phyloP scores from a whole-genome alignment of 208 protist genomes.

The Crithidia thermophila region DNA sequence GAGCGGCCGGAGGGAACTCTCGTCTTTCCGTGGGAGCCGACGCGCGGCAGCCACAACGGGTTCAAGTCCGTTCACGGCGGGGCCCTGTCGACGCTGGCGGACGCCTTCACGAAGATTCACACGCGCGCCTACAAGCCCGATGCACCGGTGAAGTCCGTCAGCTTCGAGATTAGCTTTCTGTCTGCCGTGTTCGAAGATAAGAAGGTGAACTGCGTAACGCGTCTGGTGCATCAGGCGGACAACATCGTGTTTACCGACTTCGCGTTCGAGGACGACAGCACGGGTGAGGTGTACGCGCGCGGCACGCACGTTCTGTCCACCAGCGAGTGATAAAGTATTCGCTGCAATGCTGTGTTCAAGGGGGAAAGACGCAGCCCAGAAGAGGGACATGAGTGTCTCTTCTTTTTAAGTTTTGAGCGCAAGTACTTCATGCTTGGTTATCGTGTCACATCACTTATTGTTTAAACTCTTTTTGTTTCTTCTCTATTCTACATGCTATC shows the following conservation, averaged over 20 bases:
- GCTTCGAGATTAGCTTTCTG: conserved; percentile 87
- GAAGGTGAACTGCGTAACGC: conserved; percentile 75
- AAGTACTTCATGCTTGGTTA: background rate
- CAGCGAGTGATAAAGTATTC: background rate
- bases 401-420: background rate
- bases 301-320: conserved; percentile 72
- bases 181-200: conserved; percentile 66
- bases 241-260: conserved; percentile 74
- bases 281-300: conserved; percentile 65
- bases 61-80: conserved; percentile 87
- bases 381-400: conserved; percentile 14
- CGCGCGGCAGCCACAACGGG: conserved; percentile 58
- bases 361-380: no score
- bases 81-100: conserved; percentile 79
- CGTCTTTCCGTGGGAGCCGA: conserved; percentile 68
- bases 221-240: conserved; percentile 43
- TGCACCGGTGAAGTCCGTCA: conserved; percentile 43
- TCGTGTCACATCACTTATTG: background rate
- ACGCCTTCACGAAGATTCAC: conserved; percentile 85
- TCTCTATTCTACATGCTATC: background rate
- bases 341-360: no score
- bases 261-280: conserved; percentile 67
- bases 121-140: conserved; percentile 30
- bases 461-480: background rate
- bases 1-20: conserved; percentile 47